Evolutionary conservation across 2,329 filamentous ascomycete genomes (phyloP), one percentile per base, ranked within the genome.

Genomic region (Exophiala lecanii-corni): DNA sequence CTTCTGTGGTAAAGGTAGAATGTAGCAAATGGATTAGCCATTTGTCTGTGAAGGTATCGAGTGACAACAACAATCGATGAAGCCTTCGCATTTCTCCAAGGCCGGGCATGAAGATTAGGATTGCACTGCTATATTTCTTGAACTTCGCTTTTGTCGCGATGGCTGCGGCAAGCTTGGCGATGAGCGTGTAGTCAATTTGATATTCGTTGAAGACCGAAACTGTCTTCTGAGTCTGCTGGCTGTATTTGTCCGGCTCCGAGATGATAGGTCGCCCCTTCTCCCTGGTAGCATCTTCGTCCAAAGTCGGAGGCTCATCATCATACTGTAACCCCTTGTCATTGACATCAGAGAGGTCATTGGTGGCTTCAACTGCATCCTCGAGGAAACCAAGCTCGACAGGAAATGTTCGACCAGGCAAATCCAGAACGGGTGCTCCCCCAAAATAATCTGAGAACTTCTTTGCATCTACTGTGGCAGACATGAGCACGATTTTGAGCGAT

Each of bases 391-490:
- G 86, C 55, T 87, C 75, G 2, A 98, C 92, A 0, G 92, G 91
- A 59, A 94, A 98, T 0, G 91, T 97, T 35, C 92, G 80, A 1
- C 92, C 92, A 2, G 92, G 92, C 10, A 98, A 88, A 47, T 85
- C 89, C 41, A 98, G 71, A 30, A 97, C 81, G 0, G 91, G 91
- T 1, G 91, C 91, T 42, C 83, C 82, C 32, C 46, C 49, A 2
- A 98, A 76, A 59, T 97, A 98, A 9, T 79, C 78, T 0, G 92
- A 96, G 61, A 98, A 96, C 12, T 83, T 82, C 47, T 91, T 82
- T 0, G 92, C 88, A 62, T 98, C 88, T 5, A 98, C 88, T 1
- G 92, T 98, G 9, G 92, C 92, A 54, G 91, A 97, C 92, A 98
- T 98, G 36, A 98, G 75, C 26, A 98, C 76, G 15, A 98, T 84